Conservation (phyloP, 2,329 filamentous ascomycete genomes). For the Zymoseptoria tritici region DNA sequence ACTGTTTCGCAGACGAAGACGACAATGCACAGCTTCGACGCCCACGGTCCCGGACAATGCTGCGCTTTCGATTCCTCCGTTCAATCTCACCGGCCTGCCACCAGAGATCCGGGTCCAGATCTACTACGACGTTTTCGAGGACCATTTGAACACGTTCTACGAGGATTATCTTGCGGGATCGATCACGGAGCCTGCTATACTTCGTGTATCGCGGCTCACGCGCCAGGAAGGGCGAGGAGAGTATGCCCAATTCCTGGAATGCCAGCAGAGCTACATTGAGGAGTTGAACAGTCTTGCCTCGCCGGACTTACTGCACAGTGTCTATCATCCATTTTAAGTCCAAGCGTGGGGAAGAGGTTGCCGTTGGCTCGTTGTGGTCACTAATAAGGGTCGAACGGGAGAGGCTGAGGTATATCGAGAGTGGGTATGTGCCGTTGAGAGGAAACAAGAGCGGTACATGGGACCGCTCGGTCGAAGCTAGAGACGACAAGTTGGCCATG, state of each 20-base stretch:
- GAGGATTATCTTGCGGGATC: too few species aligned
- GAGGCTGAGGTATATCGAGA: not conserved
- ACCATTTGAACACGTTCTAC: not conserved
- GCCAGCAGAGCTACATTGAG: too few species aligned
- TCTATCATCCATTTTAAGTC: not conserved
- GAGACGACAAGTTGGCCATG: too few species aligned
- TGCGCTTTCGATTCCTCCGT: not conserved
- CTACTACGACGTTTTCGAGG: slow-evolving; percentile 1
- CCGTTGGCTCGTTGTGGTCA: not conserved
- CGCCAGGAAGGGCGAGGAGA: too few species aligned
- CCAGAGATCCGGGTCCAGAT: slow-evolving; percentile 4
- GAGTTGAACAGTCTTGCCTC: too few species aligned
- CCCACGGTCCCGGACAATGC: not conserved
- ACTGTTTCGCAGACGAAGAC: not conserved
- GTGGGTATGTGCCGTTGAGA: not conserved
- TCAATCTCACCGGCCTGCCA: slow-evolving; percentile 2
- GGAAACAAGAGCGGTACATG: not conserved
- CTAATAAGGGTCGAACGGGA: not conserved
- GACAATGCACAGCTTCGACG: not conserved
- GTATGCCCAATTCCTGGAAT: too few species aligned
- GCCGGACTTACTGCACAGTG: not conserved
- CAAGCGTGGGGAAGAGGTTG: not conserved
- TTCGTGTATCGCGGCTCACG: too few species aligned
- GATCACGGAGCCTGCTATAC: not conserved
- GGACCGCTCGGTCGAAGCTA: too few species aligned